A percentile compares a stretch with the other conserved stretches of the same genome.
Conservation (phyloP, 2,329 filamentous ascomycete genomes). For the Claviceps sp. region DNA sequence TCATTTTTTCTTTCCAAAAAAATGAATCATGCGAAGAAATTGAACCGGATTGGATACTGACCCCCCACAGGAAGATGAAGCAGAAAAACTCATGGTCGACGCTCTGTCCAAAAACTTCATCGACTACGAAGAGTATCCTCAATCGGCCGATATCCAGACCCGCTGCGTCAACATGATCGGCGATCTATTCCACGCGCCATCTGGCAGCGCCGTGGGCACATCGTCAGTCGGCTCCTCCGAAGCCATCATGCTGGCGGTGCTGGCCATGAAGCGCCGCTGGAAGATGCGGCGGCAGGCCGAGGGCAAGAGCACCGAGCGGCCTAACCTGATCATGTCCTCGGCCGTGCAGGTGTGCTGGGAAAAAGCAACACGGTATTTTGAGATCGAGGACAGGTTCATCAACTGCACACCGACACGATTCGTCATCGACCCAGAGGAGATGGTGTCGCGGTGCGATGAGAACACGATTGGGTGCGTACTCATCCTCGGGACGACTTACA, state of each 20-base stretch:
- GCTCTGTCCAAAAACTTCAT: constrained; percentile 93
- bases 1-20: no score
- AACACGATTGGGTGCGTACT: constrained; percentile 69
- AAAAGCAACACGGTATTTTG: constrained; percentile 80
- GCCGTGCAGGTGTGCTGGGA: constrained; percentile 98
- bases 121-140: constrained; percentile 75
- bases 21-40: no score
- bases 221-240: constrained; percentile 84
- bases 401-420: constrained; percentile 49
- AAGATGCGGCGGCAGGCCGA: constrained; percentile 57
- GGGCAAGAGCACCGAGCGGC: constrained; percentile 66
- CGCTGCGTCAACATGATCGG: constrained; percentile 87
- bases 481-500: constrained; percentile 89
- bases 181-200: constrained; percentile 71
- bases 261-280: constrained; percentile 24
- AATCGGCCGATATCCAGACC: constrained; percentile 77
- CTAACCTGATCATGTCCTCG: constrained; percentile 92
- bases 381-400: constrained; percentile 77
- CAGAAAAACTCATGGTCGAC: constrained; percentile 52
- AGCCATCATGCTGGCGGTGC: constrained; percentile 51
- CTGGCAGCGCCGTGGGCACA: constrained; percentile 64
- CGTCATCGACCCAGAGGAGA: constrained; percentile 50
- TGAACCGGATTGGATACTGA: constrained; percentile 30
- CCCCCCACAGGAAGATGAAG: constrained; percentile 50
- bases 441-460: constrained; percentile 25